A percentile compares a stretch with the other conserved stretches of the same genome.
phyloP scores from a whole-genome alignment of 208 protist species.

The Leishmania tarentolae region DNA sequence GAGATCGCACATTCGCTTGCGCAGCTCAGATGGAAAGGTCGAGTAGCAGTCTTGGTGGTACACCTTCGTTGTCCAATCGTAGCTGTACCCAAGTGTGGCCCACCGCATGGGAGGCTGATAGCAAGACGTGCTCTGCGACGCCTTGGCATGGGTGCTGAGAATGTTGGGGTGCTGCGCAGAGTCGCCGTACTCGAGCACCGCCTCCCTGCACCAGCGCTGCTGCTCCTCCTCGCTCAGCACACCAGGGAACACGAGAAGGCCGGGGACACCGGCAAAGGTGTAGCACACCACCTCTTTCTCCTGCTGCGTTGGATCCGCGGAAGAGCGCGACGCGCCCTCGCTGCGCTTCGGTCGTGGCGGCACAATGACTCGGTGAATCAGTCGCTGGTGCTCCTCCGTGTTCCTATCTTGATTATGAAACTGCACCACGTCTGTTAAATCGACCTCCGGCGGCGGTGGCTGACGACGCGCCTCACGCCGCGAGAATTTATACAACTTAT shows the following conservation, averaged over 20 bases:
- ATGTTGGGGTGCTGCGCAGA: slow-evolving; percentile 72
- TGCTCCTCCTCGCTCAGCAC: slow-evolving; percentile 60
- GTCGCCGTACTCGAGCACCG: slow-evolving; percentile 67
- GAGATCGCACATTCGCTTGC: slow-evolving; percentile 48
- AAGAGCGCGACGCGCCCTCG: background rate
- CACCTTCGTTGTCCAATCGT: slow-evolving; percentile 84
- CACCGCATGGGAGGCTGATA: slow-evolving; percentile 89
- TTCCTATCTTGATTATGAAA: slow-evolving; percentile 57
- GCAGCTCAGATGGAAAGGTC: slow-evolving; percentile 53
- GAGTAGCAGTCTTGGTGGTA: slow-evolving; percentile 65
- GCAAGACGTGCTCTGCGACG: slow-evolving; percentile 49
- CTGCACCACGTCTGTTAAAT: slow-evolving; percentile 67
- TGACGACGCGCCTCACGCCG: slow-evolving; percentile 42
- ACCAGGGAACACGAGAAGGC: slow-evolving; percentile 64
- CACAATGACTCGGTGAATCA: slow-evolving; percentile 41
- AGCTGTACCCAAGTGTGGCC: slow-evolving; percentile 88
- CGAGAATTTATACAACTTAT: slow-evolving; percentile 72
- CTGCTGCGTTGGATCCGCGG: too few relatives aligned
- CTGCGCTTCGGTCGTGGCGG: background rate
- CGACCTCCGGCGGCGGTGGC: slow-evolving; percentile 33
- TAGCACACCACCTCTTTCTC: slow-evolving; percentile 43
- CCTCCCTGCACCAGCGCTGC: slow-evolving; percentile 51
- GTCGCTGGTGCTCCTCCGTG: slow-evolving; percentile 44
- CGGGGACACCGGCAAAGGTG: slow-evolving; percentile 74
- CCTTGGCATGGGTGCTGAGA: slow-evolving; percentile 79